These are phyloP conservation scores for Dendrocalamus latiflorus DNA, from an alignment of 202 grass and related monocot genomes.

Conservation along the genomic window DNA sequence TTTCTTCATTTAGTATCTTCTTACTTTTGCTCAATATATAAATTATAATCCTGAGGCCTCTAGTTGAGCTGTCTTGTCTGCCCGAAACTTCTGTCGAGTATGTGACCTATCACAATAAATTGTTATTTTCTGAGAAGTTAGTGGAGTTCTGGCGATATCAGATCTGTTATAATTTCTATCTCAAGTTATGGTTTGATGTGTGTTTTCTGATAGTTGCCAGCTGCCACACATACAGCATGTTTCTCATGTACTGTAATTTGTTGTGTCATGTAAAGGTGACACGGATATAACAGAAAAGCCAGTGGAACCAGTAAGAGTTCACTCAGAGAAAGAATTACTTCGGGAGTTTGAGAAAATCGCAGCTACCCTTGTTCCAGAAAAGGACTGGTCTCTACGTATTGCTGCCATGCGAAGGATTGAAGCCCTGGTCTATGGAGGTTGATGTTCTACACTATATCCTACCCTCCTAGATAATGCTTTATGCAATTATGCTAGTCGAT, in stretches of 20 bases:
- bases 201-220: conserved; percentile 4
- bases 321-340: conserved; percentile 94
- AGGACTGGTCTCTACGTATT: conserved; percentile 92
- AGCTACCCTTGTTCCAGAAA: conserved; percentile 83
- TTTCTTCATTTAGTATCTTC: not conserved
- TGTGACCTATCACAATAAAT: not conserved
- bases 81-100: not conserved
- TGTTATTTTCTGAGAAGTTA: not conserved
- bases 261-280: conserved; percentile 57
- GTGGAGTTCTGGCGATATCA: not conserved
- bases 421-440: conserved; percentile 90
- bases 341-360: conserved; percentile 92
- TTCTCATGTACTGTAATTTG: conserved; percentile 17
- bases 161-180: not conserved
- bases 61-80: conserved; percentile 3
- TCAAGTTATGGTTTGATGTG: not conserved
- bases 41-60: not conserved
- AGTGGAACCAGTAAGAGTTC: conserved; percentile 78
- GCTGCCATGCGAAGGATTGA: conserved; percentile 93
- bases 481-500: conserved; percentile 6
- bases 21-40: not conserved
- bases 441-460: conserved; percentile 3
- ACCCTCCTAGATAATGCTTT: conserved; percentile 17
- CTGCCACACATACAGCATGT: conserved; percentile 17
- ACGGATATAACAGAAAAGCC: conserved; percentile 73